A percentile compares a stretch with the other conserved stretches of the same genome.
These are phyloP conservation scores for Jimgerdemannia lactiflua DNA, from an alignment of 192 early-diverging fungal species.

Conservation along the genomic window DNA sequence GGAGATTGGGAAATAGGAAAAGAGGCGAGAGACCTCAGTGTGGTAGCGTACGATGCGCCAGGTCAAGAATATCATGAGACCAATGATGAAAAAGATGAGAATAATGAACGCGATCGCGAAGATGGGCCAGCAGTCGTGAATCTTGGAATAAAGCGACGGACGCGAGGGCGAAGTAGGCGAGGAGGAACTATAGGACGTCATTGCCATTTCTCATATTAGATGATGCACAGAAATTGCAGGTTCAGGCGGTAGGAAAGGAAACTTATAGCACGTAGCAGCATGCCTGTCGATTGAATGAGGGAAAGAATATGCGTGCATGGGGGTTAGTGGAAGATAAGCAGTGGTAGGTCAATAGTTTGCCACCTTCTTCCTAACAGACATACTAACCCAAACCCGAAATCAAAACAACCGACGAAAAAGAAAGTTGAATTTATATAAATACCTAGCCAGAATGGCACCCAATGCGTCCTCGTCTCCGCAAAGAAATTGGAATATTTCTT, in stretches of 20 bases:
- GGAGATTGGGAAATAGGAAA: slow-evolving; percentile 24
- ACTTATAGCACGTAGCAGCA: slow-evolving; percentile 19
- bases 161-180: slow-evolving; percentile 32
- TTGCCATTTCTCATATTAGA: no score
- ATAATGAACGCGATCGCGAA: slow-evolving; percentile 20
- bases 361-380: no score
- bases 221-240: no score
- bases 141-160: slow-evolving; percentile 30
- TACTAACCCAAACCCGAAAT: no score
- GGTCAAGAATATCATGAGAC: slow-evolving; percentile 12
- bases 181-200: slow-evolving; percentile 1
- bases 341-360: no score
- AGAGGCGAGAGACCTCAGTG: slow-evolving; percentile 23
- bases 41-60: slow-evolving; percentile 12
- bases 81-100: slow-evolving; percentile 15
- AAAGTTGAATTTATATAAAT: no score
- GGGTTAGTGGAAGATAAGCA: no score
- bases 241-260: no score
- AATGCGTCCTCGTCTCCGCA: no score
- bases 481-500: no score
- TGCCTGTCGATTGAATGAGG: slow-evolving; percentile 16
- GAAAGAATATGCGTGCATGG: no score
- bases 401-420: no score
- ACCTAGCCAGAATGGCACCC: slow-evolving; percentile 11
- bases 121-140: slow-evolving; percentile 26